phyloP scores from a whole-genome alignment of 306 rosid genomes.

The Hippophae tibetana region DNA sequence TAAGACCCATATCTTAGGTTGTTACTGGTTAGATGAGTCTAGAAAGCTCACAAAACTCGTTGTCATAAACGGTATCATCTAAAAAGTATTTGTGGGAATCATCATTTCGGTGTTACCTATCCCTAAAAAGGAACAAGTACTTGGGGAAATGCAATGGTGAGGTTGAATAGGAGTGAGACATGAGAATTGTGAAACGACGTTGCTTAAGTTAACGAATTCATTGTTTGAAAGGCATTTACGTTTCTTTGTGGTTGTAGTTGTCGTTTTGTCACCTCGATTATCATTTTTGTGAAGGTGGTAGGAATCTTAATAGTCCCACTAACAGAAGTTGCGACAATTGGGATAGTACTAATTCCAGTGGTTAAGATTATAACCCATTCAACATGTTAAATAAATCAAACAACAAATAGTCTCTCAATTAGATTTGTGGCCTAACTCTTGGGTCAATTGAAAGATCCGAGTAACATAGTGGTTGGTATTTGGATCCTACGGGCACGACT shows the following conservation, averaged over 20 bases:
- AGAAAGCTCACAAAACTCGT: constrained; percentile 7
- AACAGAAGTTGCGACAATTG: constrained; percentile 38
- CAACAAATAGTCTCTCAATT: constrained; percentile 43
- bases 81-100: constrained; percentile 51
- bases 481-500: constrained; percentile 36
- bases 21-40: constrained; percentile 19
- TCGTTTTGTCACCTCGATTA: neutral
- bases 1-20: constrained; percentile 42
- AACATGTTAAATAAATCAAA: constrained; percentile 34
- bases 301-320: constrained; percentile 36
- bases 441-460: constrained; percentile 38
- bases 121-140: constrained; percentile 50
- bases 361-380: constrained; percentile 36
- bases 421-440: constrained; percentile 37
- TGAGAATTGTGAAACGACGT: constrained; percentile 28
- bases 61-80: constrained; percentile 44
- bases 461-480: constrained; percentile 3
- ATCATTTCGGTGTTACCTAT: constrained; percentile 31
- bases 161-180: constrained; percentile 44
- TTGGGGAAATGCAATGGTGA: constrained; percentile 23
- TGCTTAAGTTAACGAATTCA: constrained; percentile 14
- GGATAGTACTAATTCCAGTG: constrained; percentile 36
- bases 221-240: constrained; percentile 27
- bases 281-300: constrained; percentile 10
- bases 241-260: constrained; percentile 24